Evolutionary conservation across 2,329 filamentous ascomycete genomes (phyloP).

Genomic region (Lachnellula suecica): DNA sequence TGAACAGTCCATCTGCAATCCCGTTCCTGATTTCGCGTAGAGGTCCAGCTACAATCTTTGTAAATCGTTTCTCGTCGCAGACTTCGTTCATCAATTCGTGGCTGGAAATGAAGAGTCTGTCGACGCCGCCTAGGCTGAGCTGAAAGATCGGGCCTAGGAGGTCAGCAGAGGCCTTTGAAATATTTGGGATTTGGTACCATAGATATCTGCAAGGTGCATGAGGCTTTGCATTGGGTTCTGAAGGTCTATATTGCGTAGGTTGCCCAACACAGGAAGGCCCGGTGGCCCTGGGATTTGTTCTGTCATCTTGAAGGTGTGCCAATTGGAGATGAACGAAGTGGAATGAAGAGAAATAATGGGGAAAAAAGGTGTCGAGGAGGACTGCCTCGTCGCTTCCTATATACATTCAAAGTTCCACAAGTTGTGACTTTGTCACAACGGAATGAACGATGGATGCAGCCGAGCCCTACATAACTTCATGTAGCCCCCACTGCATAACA

Average conservation of each 20-base stretch:
- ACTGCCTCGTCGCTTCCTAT: not conserved
- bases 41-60: slow-evolving; percentile 52
- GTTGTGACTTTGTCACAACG: not conserved
- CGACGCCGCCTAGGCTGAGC: slow-evolving; percentile 48
- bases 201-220: slow-evolving; percentile 58
- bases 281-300: slow-evolving; percentile 60
- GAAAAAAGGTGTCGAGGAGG: not conserved
- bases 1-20: slow-evolving; percentile 66
- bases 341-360: not conserved
- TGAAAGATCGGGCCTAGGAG: slow-evolving; percentile 51
- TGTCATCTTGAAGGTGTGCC: slow-evolving; percentile 9
- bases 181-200: slow-evolving; percentile 54
- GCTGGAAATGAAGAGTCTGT: slow-evolving; percentile 50
- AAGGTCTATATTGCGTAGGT: slow-evolving; percentile 61
- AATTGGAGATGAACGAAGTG: not conserved
- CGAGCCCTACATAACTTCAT: too few relatives aligned
- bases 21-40: slow-evolving; percentile 58
- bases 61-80: slow-evolving; percentile 66
- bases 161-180: slow-evolving; percentile 1
- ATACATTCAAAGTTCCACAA: not conserved
- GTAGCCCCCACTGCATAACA: not conserved
- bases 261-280: slow-evolving; percentile 65
- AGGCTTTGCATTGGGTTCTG: slow-evolving; percentile 57
- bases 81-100: slow-evolving; percentile 60
- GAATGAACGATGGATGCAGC: not conserved